These are phyloP conservation scores for Linderniella brevidens DNA, from an alignment of 257 asterid species.

Conservation along the genomic window DNA sequence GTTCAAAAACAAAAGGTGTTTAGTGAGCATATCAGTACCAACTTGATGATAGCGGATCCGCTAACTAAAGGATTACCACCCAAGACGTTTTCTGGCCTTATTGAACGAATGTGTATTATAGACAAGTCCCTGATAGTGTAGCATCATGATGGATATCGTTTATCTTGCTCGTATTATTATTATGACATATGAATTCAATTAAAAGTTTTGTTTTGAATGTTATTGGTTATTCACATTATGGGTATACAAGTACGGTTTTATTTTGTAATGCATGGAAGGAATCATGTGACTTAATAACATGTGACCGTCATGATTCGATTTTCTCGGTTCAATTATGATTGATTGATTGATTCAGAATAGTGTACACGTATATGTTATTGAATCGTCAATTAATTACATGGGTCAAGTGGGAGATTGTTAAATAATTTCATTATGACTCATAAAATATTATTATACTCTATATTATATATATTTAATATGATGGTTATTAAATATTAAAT, in stretches of 20 bases:
- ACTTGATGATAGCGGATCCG: background rate
- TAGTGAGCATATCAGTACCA: background rate
- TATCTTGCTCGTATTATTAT: background rate
- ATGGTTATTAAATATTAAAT: too few relatives aligned
- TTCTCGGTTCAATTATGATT: background rate
- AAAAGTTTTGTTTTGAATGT: background rate
- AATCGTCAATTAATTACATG: background rate
- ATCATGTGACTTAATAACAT: background rate
- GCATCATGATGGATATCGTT: background rate
- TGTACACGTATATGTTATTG: background rate
- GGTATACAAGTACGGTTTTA: background rate
- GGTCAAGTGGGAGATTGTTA: slow-evolving; percentile 1
- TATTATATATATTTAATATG: too few relatives aligned
- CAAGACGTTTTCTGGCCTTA: background rate
- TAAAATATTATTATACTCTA: too few relatives aligned
- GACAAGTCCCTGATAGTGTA: background rate
- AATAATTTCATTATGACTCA: background rate
- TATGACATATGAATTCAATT: background rate
- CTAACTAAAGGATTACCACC: background rate
- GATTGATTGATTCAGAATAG: background rate
- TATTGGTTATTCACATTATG: background rate
- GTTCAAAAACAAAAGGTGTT: background rate
- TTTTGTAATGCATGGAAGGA: background rate
- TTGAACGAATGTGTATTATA: background rate
- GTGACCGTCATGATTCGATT: background rate